A percentile compares a stretch with the other conserved stretches of the same genome.
Evolutionary conservation across 75 land plant genomes (phyloP).

Genomic region (Cunninghamia lanceolata): DNA sequence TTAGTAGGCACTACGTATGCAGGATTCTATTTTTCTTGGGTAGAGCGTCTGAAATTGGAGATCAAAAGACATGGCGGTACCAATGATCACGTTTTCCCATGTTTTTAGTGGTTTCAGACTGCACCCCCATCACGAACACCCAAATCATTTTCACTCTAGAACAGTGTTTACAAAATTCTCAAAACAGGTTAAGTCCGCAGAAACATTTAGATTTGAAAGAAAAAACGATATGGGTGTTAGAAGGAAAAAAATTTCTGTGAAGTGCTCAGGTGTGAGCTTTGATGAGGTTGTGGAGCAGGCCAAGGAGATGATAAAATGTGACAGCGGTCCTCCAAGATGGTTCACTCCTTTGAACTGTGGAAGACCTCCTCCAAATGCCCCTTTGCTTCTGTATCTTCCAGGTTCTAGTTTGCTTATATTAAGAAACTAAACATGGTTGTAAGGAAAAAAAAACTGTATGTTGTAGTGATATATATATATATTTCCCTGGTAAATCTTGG

Average conservation of each 20-base stretch:
- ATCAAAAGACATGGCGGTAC: not conserved
- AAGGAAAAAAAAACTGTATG: not conserved
- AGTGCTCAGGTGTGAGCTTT: not conserved
- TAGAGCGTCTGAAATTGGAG: not conserved
- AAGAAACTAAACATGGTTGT: not conserved
- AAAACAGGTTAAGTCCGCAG: not conserved
- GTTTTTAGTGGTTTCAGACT: not conserved
- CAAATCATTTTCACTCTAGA: not conserved
- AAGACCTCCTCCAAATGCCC: conserved; percentile 62
- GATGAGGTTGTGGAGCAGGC: conserved; percentile 16
- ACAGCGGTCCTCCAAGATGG: conserved; percentile 88
- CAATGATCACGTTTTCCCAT: not conserved
- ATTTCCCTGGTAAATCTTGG: too few species aligned
- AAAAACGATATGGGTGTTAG: not conserved
- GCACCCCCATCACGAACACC: not conserved
- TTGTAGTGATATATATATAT: too few species aligned
- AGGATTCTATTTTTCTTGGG: too few species aligned
- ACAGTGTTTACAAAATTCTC: not conserved
- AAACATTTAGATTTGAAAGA: not conserved
- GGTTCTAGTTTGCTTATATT: conserved; percentile 31
- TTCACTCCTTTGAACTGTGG: conserved; percentile 76
- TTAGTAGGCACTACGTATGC: too few species aligned
- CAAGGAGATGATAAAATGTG: conserved; percentile 40
- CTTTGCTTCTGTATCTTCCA: conserved; percentile 84
- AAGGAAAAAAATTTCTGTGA: not conserved